Evolutionary conservation across 1,284 basidiomycete species (phyloP), one percentile per base, ranked within the genome.

Genomic region (Ganoderma meredithae): DNA sequence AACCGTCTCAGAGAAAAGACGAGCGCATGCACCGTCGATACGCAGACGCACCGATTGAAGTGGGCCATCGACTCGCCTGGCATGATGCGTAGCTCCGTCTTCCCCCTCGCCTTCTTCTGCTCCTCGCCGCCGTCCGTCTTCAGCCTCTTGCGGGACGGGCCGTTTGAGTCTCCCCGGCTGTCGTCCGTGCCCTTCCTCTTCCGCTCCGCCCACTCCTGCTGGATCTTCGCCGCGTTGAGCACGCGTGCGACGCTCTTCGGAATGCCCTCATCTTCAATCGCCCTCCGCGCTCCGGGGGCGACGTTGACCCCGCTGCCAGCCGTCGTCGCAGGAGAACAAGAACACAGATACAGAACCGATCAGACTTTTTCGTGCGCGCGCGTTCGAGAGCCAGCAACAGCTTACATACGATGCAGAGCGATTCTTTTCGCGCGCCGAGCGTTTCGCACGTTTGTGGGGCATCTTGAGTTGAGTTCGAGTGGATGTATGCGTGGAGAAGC

Each of bases 1-100:
- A 60, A 60, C 3, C 3, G 22, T 12, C n/a, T 41, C 17, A 39
- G 58, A 60, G 47, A 25, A 25, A 49, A 25, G 47, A 49, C 22
- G n/a, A 49, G 47, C 22, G 25, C 22, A 43, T 27, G 25, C 40
- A 58, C 6, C 33, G 22, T 39, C 39, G n/a, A 7, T 19, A 10
- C 52, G 15, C 68, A 55, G 12, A 80, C 87, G 66, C 73, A 91
- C 92, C 87, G 83, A 76, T 92, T 91, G 77, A 93, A 94, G 80
- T 93, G 89, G 61, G 85, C 83, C 63, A 93, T 83, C 1, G 91
- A 88, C 78, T 94, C 92, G 55, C 90, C 88, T 1, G 88, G 86
- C 69, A 84, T 82, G 47, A 93, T 92, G 62, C 76, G 81, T 53
- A 90, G 76, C 17, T 74, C 71, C 53, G 39, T 44, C 60, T 67